Base-by-base conservation (phyloP, 352 stramenopile genomes). In the Pythium scleroteichum region DNA sequence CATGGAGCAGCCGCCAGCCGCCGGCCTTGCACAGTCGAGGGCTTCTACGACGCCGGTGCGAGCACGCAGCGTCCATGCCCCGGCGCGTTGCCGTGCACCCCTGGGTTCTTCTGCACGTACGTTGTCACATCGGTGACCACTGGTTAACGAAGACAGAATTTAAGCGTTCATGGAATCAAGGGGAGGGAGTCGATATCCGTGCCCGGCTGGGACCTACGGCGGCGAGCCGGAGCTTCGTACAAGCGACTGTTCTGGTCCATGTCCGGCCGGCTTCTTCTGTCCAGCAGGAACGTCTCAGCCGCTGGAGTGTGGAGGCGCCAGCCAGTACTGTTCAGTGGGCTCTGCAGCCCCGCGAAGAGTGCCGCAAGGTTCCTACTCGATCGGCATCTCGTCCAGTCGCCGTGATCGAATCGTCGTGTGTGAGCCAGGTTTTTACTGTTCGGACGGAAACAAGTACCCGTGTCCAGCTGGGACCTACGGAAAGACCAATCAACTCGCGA, bases 61-160 rank as follows among this genome's bases (percentile, higher is more conserved):
- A 66, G 62, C 4, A 88, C 76, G 6, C 66, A 62, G 20, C 53
- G 64, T 32, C 76, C 76, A 24, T 88, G 78, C 52, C 74, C 72
- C 2, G 74, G 65, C 8, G 39, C 51, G 0, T 35, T 84, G 22
- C 64, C 67, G 0, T 90, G 80, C 53, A 59, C 76, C 3, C 60
- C 61, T 14, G 79, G 79, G 33, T 87, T 71, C 70, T 90, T 76
- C 60, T 90, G 79, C 80, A 78, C 74, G 79, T 82, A 80, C 32
- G 79, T 61, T 4, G 16, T 2, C 44, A 6, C n/a, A 12, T 7
- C 13, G n/a, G n/a, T n/a, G n/a, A 42, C 33, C 12, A 12, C 8
- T 24, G 14, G 5, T 35, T 35, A 35, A 2, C 3, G 45, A 12
- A 19, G 9, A 10, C n/a, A 1, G 17, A 24, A 13, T 13, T 33